Conservation (phyloP, 257 asterid species). For the Eustoma russellianum region DNA sequence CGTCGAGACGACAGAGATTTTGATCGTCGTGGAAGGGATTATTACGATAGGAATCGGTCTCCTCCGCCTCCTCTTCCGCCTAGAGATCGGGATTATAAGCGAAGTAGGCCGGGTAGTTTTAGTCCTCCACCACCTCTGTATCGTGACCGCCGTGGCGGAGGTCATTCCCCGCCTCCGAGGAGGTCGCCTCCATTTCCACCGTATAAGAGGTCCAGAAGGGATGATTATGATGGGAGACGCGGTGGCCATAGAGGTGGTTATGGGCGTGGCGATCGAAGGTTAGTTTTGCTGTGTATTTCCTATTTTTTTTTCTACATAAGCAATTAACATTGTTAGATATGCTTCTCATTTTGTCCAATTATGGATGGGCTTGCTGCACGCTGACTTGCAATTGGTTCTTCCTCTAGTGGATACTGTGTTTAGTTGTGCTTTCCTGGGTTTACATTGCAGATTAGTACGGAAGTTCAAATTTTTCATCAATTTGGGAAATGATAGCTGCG, state of each 20-base stretch:
- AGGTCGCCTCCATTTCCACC: slow-evolving; percentile 43
- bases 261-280: slow-evolving; percentile 83
- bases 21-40: slow-evolving; percentile 56
- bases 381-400: too few relatives aligned
- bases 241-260: slow-evolving; percentile 92
- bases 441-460: too few relatives aligned
- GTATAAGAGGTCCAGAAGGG: slow-evolving; percentile 68
- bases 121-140: slow-evolving; percentile 93
- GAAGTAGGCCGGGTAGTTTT: slow-evolving; percentile 52
- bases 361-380: too few relatives aligned
- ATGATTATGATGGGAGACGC: slow-evolving; percentile 76
- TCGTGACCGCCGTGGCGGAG: slow-evolving; percentile 69
- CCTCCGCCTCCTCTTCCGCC: slow-evolving; percentile 66
- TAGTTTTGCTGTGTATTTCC: slow-evolving; percentile 13
- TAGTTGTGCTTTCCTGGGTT: too few relatives aligned
- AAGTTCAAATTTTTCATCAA: too few relatives aligned
- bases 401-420: too few relatives aligned
- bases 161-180: slow-evolving; percentile 63
- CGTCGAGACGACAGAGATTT: slow-evolving; percentile 73
- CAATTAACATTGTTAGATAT: not conserved
- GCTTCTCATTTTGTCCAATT: not conserved
- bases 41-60: slow-evolving; percentile 67
- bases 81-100: slow-evolving; percentile 64
- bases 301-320: not conserved
- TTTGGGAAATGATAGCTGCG: too few relatives aligned